Evolutionary conservation across 208 protist genomes (phyloP).

Genomic region (Trypanosoma rangeli): DNA sequence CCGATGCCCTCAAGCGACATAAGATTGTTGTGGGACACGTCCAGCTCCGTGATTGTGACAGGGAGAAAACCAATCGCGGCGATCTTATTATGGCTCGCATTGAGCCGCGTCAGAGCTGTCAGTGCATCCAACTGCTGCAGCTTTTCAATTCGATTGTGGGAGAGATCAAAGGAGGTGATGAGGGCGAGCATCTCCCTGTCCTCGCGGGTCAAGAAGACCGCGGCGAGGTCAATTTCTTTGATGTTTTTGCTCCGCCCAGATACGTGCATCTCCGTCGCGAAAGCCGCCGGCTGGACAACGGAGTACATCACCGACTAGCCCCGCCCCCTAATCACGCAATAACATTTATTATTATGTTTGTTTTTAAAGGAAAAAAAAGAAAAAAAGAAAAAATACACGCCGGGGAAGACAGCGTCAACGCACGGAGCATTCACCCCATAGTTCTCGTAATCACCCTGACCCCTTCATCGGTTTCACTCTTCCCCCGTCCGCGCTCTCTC

Average conservation of each 20-base stretch:
- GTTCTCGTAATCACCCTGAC: background rate
- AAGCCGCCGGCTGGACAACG: constrained; percentile 5
- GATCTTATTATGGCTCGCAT: constrained; percentile 79
- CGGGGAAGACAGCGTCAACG: background rate
- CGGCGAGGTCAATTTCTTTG: constrained; percentile 66
- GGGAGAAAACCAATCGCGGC: constrained; percentile 49
- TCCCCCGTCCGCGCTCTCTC: background rate
- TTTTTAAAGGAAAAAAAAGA: background rate
- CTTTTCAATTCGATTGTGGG: constrained; percentile 65
- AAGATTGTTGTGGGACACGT: constrained; percentile 81
- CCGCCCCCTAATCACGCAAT: background rate
- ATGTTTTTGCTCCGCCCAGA: constrained; percentile 74
- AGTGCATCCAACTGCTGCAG: constrained; percentile 60
- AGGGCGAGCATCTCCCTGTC: constrained; percentile 54
- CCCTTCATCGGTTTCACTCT: background rate
- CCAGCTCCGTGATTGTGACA: constrained; percentile 56
- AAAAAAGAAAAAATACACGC: background rate
- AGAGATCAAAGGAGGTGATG: constrained; percentile 85
- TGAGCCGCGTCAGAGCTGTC: constrained; percentile 48
- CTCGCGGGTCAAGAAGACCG: constrained; percentile 57
- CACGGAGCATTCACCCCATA: background rate
- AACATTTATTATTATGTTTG: background rate
- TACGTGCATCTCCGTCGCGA: constrained; percentile 52
- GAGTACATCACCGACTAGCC: constrained; percentile 18
- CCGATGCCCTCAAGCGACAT: constrained; percentile 54